Evolutionary conservation across 495 filamentous ascomycete species (phyloP), one percentile per base, ranked within the genome.

Genomic region (Jackrogersella multiformis): DNA sequence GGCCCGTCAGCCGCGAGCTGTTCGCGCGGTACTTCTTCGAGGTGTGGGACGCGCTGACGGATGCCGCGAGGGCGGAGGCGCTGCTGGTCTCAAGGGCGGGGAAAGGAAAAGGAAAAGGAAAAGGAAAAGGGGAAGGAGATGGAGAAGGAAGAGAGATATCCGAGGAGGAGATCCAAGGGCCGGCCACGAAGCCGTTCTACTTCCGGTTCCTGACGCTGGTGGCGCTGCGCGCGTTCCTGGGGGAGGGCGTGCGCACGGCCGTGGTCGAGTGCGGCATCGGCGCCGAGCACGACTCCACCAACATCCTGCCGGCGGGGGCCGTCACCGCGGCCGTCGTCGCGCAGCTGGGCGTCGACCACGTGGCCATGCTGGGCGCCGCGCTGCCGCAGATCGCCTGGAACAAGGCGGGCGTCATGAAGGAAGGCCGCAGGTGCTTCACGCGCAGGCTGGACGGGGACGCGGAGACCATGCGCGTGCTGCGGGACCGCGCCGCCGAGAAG

Each of bases 11-110:
- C 0, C 75, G 81, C 52, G 76, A 73, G 0, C 39, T 79, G 2
- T 92, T 93, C 58, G 79, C 86, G 3, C 68, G 66, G 39, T 89
- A 90, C 62, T 86, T 92, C 70, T 90, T 86, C 66, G 83, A 90
- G 38, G 80, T 91, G 0, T 92, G 87, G 88, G 86, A 88, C 20
- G 72, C 77, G 2, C 70, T 90, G 3, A 78, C 77, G 0, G 55
- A 61, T 7, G 73, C 77, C 0, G 81, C 79, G n/a, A 74, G 69
- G 12, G 65, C 67, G 1, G 82, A 81, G 20, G 83, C 85, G 13
- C 71, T 76, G 21, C 26, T n/a, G 26, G 9, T 24, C 54, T n/a
- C n/a, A n/a, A n/a, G n/a, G n/a, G n/a, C n/a, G n/a, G n/a, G n/a
- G n/a, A n/a, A n/a, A n/a, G n/a, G n/a, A n/a, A n/a, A n/a, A n/a